phyloP scores from a whole-genome alignment of 2,329 filamentous ascomycete genomes.

The Sporothrix brunneoviolacea region DNA sequence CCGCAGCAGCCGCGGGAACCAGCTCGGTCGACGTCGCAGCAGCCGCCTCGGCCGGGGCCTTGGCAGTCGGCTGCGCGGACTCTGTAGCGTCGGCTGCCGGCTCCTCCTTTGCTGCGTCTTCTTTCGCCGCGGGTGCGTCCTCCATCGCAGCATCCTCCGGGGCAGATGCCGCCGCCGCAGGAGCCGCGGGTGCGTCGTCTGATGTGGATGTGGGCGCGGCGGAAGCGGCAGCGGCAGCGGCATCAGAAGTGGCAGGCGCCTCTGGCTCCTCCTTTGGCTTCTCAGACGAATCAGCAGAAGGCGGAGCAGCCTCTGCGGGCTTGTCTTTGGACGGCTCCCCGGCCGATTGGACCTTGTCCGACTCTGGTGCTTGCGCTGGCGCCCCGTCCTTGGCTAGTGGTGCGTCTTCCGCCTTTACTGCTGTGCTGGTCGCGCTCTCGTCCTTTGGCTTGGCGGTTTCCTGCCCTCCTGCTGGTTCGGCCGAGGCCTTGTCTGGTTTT shows the following conservation, averaged over 20 bases:
- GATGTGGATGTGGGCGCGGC: not conserved
- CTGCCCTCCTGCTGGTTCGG: not conserved
- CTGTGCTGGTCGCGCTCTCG: constrained; percentile 3
- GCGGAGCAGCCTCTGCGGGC: not conserved
- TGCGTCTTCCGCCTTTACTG: not conserved
- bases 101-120: not conserved
- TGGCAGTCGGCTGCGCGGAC: not conserved
- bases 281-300: not conserved
- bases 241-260: not conserved
- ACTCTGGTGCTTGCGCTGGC: not conserved
- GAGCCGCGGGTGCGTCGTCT: not conserved
- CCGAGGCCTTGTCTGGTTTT: constrained; percentile 7
- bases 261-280: constrained; percentile 9
- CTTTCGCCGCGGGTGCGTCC: constrained; percentile 9
- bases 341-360: not conserved
- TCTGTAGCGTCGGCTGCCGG: not conserved
- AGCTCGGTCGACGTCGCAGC: constrained; percentile 6
- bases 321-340: not conserved
- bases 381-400: not conserved
- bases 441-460: constrained; percentile 3
- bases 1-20: constrained; percentile 9
- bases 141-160: constrained; percentile 12
- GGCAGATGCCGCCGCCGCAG: not conserved
- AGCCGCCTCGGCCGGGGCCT: constrained; percentile 2
- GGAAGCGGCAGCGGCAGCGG: not conserved